Conservation (phyloP, 1,284 basidiomycete species). For the Cryptococcus sp. region DNA sequence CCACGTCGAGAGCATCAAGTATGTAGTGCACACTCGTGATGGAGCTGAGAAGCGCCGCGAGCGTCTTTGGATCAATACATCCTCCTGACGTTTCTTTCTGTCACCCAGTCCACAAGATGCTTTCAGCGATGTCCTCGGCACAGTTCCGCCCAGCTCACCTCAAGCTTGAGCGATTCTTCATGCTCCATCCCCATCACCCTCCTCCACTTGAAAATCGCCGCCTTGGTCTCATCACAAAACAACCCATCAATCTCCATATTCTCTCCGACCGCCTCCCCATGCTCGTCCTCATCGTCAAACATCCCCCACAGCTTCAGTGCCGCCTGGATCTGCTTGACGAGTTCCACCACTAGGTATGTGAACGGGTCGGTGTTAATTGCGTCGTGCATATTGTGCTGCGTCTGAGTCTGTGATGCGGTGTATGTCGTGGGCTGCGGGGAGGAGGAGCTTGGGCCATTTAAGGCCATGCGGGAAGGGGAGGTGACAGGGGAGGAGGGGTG, state of each 20-base stretch:
- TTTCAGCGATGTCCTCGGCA: neutral
- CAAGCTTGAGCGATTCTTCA: conserved; percentile 39
- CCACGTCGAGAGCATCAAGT: conserved; percentile 34
- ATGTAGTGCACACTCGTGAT: conserved; percentile 43
- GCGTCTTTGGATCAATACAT: conserved; percentile 43
- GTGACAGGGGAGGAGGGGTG: conserved; percentile 25
- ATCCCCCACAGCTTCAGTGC: conserved; percentile 42
- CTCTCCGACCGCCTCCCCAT: conserved; percentile 13
- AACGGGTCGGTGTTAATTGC: conserved; percentile 32
- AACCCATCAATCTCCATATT: conserved; percentile 39
- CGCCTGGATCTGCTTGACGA: conserved; percentile 44
- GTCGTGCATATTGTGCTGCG: neutral
- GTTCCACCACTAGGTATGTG: conserved; percentile 34
- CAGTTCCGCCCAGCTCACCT: conserved; percentile 23
- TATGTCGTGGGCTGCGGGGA: neutral
- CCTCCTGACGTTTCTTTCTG: conserved; percentile 47
- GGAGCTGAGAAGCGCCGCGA: conserved; percentile 39
- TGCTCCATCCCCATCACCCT: conserved; percentile 44
- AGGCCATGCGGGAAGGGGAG: conserved; percentile 21
- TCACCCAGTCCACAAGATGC: neutral
- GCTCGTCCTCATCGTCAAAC: conserved; percentile 25
- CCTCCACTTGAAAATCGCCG: conserved; percentile 40
- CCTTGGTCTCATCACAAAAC: conserved; percentile 48
- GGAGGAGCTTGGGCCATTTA: neutral
- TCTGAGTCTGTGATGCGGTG: neutral